Percentiles rank a stretch among this genome's conserved stretches.
Evolutionary conservation across 495 filamentous ascomycete species (phyloP).

Genomic region (Penicillium bovifimosum): DNA sequence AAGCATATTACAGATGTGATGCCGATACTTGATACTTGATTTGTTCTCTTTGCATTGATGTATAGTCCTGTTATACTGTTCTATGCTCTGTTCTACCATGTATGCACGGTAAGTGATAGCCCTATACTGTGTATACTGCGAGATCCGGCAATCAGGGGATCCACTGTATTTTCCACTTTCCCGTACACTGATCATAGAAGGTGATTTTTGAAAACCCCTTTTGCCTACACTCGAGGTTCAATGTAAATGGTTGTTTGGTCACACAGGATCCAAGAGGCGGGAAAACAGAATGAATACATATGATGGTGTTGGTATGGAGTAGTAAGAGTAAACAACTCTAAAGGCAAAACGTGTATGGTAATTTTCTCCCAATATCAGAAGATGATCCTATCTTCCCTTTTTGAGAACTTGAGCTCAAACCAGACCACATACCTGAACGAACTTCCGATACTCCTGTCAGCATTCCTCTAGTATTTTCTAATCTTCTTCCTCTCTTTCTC

Average conservation of each 20-base stretch:
- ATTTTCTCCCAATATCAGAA: background rate
- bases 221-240: background rate
- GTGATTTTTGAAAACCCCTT: background rate
- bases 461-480: background rate
- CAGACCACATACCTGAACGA: constrained; percentile 18
- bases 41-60: background rate
- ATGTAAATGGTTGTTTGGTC: constrained; percentile 1
- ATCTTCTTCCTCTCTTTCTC: too few relatives aligned
- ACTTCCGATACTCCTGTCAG: background rate
- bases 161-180: background rate
- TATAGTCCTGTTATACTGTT: too few relatives aligned
- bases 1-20: too few relatives aligned
- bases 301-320: too few relatives aligned
- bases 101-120: too few relatives aligned
- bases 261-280: background rate
- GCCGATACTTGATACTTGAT: too few relatives aligned
- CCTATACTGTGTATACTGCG: background rate
- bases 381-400: background rate
- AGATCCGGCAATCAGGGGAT: background rate
- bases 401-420: background rate
- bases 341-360: background rate
- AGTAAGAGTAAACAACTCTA: too few relatives aligned
- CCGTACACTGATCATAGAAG: background rate
- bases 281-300: too few relatives aligned
- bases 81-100: too few relatives aligned